phyloP scores from a whole-genome alignment of 164 flowering plant genomes.

The Macadamia tetraphylla region DNA sequence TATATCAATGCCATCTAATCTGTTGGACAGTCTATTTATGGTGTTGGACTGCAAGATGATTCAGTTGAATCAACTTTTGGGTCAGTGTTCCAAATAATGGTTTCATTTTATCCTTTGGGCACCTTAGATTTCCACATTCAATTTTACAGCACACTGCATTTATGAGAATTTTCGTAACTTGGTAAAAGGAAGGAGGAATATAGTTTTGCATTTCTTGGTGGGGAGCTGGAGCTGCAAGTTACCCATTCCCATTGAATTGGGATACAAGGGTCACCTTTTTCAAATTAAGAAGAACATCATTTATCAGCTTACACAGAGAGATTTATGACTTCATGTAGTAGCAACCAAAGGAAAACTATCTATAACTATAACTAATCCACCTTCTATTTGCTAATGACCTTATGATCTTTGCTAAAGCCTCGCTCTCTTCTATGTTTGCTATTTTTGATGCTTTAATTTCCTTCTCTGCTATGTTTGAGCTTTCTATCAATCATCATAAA shows the following conservation, averaged over 20 bases:
- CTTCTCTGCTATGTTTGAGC: too few relatives aligned
- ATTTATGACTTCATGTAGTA: neutral
- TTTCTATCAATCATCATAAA: too few relatives aligned
- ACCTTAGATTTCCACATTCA: neutral
- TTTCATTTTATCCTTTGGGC: neutral
- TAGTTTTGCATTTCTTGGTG: constrained; percentile 81
- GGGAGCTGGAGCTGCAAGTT: constrained; percentile 55
- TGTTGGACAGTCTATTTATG: too few relatives aligned
- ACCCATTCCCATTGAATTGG: constrained; percentile 89
- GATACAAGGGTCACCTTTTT: constrained; percentile 76
- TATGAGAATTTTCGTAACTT: neutral
- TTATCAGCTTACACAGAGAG: constrained; percentile 16
- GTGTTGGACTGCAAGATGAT: neutral
- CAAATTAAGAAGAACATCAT: constrained; percentile 9
- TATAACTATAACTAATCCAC: neutral
- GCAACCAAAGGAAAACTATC: neutral
- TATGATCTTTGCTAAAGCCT: too few relatives aligned
- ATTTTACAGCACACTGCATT: neutral
- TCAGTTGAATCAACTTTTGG: neutral
- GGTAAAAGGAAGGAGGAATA: constrained; percentile 16
- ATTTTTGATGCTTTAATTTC: too few relatives aligned
- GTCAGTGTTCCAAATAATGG: neutral
- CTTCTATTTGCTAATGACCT: too few relatives aligned
- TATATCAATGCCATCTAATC: too few relatives aligned
- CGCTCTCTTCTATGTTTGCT: too few relatives aligned